Conservation (phyloP, 192 early-diverging fungal genomes). For the Physocladia obscura region DNA sequence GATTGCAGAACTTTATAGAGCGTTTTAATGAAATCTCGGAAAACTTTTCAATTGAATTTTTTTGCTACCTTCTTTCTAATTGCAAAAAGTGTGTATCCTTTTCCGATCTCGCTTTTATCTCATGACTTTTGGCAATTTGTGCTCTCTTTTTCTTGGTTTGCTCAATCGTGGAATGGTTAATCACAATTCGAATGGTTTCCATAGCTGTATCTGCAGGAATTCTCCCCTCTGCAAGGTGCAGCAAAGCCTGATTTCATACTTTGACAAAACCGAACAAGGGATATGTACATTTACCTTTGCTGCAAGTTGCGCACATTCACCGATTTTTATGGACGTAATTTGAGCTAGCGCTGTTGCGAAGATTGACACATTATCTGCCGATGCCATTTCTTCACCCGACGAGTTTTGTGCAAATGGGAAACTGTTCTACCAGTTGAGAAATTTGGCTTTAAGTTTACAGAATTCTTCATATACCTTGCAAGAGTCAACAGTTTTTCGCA, state of each 20-base stretch:
- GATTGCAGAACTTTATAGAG: too few species aligned
- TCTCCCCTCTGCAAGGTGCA: neutral
- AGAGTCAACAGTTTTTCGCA: conserved; percentile 4
- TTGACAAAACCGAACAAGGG: neutral
- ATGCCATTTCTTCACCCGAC: neutral
- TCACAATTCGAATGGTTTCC: neutral
- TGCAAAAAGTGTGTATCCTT: conserved; percentile 13
- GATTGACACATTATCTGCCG: conserved; percentile 13
- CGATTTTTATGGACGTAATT: neutral
- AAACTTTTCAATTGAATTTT: too few species aligned
- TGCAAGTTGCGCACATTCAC: neutral
- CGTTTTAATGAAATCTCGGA: too few species aligned
- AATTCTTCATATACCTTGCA: neutral
- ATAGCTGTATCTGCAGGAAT: neutral
- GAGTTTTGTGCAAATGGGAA: neutral
- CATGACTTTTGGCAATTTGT: neutral
- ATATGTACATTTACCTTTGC: neutral
- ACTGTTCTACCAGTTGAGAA: neutral
- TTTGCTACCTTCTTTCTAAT: too few species aligned
- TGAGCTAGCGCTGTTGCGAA: neutral
- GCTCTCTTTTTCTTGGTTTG: conserved; percentile 4
- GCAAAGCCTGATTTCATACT: neutral
- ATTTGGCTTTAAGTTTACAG: neutral
- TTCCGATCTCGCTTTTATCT: neutral
- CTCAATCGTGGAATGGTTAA: conserved; percentile 10